Percentiles rank a stretch among this genome's conserved stretches.
Evolutionary conservation across 257 asterid genomes (phyloP).

Genomic region (Lithospermum erythrorhizon): DNA sequence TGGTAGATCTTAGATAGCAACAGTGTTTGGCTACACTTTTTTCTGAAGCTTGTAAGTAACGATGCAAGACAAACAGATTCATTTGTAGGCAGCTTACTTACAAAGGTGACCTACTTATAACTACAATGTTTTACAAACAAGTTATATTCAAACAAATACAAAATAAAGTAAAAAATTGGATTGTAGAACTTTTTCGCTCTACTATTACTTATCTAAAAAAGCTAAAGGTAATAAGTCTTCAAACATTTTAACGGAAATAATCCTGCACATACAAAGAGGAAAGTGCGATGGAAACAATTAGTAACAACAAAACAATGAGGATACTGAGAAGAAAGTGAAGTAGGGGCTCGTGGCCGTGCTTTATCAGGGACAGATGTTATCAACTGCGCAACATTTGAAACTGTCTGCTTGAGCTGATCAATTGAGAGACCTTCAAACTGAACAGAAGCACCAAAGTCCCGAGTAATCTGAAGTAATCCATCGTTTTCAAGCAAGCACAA

Average conservation of each 20-base stretch:
- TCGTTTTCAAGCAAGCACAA: conserved; percentile 72
- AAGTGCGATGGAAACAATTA: conserved; percentile 7
- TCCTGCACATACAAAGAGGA: not conserved
- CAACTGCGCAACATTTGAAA: conserved; percentile 52
- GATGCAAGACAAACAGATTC: not conserved
- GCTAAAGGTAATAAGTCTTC: not conserved
- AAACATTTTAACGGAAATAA: not conserved
- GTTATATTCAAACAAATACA: not conserved
- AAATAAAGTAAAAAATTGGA: not conserved
- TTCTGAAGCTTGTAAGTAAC: not conserved
- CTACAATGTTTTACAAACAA: not conserved
- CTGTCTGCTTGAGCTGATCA: conserved; percentile 44
- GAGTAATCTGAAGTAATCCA: conserved; percentile 36
- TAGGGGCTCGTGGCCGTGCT: conserved; percentile 58
- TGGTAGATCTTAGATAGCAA: not conserved
- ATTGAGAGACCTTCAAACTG: conserved; percentile 32
- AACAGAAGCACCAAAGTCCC: conserved; percentile 37
- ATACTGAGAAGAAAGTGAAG: conserved; percentile 77
- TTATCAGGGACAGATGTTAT: conserved; percentile 90
- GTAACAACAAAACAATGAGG: conserved; percentile 23
- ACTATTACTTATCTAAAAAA: too few species aligned
- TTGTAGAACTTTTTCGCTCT: not conserved
- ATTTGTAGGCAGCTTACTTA: not conserved
- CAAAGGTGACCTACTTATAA: not conserved
- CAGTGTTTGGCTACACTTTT: not conserved